Percentiles rank a stretch among this genome's conserved stretches.
Evolutionary conservation across 2,329 filamentous ascomycete genomes (phyloP).

Genomic region (Aspergillus sp.): DNA sequence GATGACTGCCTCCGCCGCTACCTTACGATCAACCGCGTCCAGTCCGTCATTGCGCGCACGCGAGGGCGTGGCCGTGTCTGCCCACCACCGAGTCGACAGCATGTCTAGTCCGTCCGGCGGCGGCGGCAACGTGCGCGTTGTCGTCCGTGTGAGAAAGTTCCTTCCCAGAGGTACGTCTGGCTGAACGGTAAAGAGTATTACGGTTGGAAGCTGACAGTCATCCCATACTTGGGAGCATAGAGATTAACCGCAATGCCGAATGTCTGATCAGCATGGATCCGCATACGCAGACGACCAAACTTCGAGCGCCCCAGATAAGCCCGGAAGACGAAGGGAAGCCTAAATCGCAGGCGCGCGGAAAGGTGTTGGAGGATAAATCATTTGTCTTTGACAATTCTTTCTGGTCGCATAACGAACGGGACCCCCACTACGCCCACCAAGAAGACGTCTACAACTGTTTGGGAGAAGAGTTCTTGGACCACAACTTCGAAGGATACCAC

Average conservation of each 20-base stretch:
- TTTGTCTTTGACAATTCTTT: constrained; percentile 99
- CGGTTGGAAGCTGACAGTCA: neutral
- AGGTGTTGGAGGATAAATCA: constrained; percentile 78
- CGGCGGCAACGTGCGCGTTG: constrained; percentile 78
- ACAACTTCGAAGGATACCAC: constrained; percentile 99
- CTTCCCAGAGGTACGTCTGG: constrained; percentile 67
- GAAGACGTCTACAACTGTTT: constrained; percentile 92
- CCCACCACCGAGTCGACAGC: constrained; percentile 47
- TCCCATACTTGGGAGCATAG: constrained; percentile 50
- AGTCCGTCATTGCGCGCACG: constrained; percentile 75
- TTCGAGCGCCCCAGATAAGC: constrained; percentile 68
- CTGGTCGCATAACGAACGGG: constrained; percentile 83
- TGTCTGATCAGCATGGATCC: constrained; percentile 94
- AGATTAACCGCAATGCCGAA: constrained; percentile 75
- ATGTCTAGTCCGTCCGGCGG: constrained; percentile 60
- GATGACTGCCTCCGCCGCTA: constrained; percentile 39
- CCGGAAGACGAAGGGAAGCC: constrained; percentile 54
- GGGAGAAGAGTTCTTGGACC: constrained; percentile 94
- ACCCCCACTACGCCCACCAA: constrained; percentile 86
- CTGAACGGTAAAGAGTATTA: neutral
- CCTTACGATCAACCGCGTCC: constrained; percentile 65
- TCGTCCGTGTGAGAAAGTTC: constrained; percentile 78
- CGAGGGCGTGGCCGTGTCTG: constrained; percentile 64
- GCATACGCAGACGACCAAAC: constrained; percentile 76
- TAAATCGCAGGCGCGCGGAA: constrained; percentile 65